Base-by-base conservation (phyloP, 306 rosid species). In the Calophaca sinica region DNA sequence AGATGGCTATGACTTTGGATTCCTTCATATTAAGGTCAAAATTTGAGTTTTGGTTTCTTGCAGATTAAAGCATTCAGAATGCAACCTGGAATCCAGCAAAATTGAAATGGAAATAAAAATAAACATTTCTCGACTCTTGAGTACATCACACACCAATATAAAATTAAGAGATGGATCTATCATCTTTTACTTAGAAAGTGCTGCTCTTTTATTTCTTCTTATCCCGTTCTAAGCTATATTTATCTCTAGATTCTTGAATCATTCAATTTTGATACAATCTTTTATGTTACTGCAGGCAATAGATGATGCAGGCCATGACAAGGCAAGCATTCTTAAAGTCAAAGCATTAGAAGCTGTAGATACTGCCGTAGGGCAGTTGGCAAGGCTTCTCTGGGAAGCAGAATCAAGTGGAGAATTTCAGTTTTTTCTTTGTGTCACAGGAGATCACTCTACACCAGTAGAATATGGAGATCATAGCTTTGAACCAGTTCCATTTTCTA, bases 391-490 rank as follows among this genome's bases (percentile, higher is more conserved):
- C 2, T 94, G 96, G 99, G 90, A 90, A 76, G 90, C 84, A 66
- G 97, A 94, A 80, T 82, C 88, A 55, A 68, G 79, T 1, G 91
- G 96, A 63, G 72, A 81, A 0, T 92, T 88, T 75, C 86, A 88
- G 73, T 94, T 85, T 81, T 80, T 5, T 73, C 89, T 92, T 2
- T 92, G 97, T 32, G 89, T 92, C 77, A 92, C 99, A 1, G 97
- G 96, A 51, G 96, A 94, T 74, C 97, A 94, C 80, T 94, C 96
- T 11, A 94, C 97, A 31, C 99, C 99, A 33, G 97, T 94, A 59
- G 99, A 94, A 76, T 94, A 94, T 66, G 99, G 99, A 62, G 99
- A 94, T 83, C 99, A 94, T 75, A 94, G 99, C 89, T 94, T 88
- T 41, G 99, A 94, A 84, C 87, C 99, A 0, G 96, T 94, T 55